Percentiles rank a stretch among this genome's conserved stretches.
These are phyloP conservation scores for Lactifluus piperatus DNA, from an alignment of 768 basidiomycete genomes.

Conservation along the genomic window DNA sequence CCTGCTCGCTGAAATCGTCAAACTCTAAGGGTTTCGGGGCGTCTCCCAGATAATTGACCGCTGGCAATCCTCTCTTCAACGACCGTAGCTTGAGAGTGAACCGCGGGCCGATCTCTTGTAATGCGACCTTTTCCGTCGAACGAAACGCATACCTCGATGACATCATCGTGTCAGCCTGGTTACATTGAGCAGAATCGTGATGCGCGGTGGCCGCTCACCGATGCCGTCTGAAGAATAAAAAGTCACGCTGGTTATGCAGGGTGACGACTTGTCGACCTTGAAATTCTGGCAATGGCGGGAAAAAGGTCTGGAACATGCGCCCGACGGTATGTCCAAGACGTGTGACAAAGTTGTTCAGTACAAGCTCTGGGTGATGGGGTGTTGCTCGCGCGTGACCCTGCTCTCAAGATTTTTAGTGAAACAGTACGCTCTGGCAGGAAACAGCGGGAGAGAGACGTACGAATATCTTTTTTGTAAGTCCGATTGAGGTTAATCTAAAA, in stretches of 20 bases:
- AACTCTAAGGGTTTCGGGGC: constrained; percentile 46
- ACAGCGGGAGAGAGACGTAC: constrained; percentile 35
- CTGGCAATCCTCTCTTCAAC: constrained; percentile 81
- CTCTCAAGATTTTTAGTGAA: neutral
- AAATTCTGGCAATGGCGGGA: constrained; percentile 92
- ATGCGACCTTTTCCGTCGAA: constrained; percentile 78
- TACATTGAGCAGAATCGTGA: constrained; percentile 4
- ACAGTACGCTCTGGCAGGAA: neutral
- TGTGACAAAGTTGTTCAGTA: constrained; percentile 91
- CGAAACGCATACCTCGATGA: constrained; percentile 76
- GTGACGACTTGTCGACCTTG: constrained; percentile 96
- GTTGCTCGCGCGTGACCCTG: constrained; percentile 91
- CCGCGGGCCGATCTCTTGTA: constrained; percentile 97
- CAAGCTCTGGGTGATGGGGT: constrained; percentile 88
- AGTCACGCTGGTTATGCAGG: constrained; percentile 95
- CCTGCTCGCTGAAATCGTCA: constrained; percentile 31
- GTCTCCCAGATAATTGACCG: constrained; percentile 62
- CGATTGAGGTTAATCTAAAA: constrained; percentile 86
- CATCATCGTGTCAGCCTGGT: constrained; percentile 9
- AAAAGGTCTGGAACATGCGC: constrained; percentile 91
- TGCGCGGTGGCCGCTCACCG: constrained; percentile 40
- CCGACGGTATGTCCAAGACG: constrained; percentile 90
- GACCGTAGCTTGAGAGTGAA: constrained; percentile 92
- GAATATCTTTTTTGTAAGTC: constrained; percentile 78
- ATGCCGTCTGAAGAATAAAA: constrained; percentile 94